Conservation (phyloP, 108 stramenopile genomes). For the Cyclotella distinguenda region DNA sequence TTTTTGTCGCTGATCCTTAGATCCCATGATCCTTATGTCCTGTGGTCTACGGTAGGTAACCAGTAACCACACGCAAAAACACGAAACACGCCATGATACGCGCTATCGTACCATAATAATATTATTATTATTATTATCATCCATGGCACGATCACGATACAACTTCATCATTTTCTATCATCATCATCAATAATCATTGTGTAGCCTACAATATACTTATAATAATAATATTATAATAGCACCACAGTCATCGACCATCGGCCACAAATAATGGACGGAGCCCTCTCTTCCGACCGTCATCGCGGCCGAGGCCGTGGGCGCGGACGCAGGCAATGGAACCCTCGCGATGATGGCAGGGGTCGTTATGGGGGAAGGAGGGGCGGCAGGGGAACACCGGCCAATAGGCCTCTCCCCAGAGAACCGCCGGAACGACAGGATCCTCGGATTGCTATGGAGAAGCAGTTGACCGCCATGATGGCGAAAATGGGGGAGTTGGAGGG, state of each 20-base stretch:
- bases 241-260: neutral
- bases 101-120: too few relatives aligned
- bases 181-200: too few relatives aligned
- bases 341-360: constrained; percentile 29
- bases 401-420: constrained; percentile 65
- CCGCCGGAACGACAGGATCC: constrained; percentile 57
- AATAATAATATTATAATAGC: neutral
- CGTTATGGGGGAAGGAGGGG: constrained; percentile 24
- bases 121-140: too few relatives aligned
- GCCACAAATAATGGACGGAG: constrained; percentile 32
- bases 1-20: too few relatives aligned
- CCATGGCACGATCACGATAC: too few relatives aligned
- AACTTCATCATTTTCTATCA: too few relatives aligned
- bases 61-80: too few relatives aligned
- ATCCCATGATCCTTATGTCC: too few relatives aligned
- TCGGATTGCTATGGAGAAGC: constrained; percentile 49
- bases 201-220: too few relatives aligned
- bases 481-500: constrained; percentile 73
- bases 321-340: constrained; percentile 24
- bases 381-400: constrained; percentile 46
- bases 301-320: constrained; percentile 22
- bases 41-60: too few relatives aligned
- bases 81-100: too few relatives aligned
- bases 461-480: constrained; percentile 71
- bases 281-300: constrained; percentile 42